Percentiles rank a stretch among this genome's conserved stretches.
Conservation (phyloP, 306 rosid genomes). For the Sesbania bispinosa region DNA sequence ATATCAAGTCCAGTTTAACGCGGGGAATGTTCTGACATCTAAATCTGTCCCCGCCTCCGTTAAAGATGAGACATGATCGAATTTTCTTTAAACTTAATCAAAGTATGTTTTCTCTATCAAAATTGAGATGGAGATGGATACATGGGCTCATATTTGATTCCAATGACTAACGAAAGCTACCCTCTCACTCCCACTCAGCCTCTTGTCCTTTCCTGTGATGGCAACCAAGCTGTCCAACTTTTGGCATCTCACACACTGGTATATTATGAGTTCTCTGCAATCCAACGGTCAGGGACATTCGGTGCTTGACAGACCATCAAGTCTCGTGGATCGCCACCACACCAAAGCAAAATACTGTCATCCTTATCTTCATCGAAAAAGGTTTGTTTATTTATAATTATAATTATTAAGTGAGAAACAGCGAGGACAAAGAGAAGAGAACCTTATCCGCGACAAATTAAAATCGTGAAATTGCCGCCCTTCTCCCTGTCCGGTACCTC, state of each 20-base stretch:
- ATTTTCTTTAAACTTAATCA: too few relatives aligned
- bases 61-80: too few relatives aligned
- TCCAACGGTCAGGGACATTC: background rate
- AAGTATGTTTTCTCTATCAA: too few relatives aligned
- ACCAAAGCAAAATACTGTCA: background rate
- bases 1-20: too few relatives aligned
- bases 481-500: background rate
- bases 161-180: too few relatives aligned
- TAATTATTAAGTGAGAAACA: too few relatives aligned
- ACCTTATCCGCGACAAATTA: slow-evolving; percentile 15
- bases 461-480: slow-evolving; percentile 16
- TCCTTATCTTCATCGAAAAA: slow-evolving; percentile 3
- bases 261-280: background rate
- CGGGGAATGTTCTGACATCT: too few relatives aligned
- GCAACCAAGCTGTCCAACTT: background rate
- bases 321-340: background rate
- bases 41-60: too few relatives aligned
- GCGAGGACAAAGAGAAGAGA: background rate
- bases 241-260: background rate
- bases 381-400: background rate
- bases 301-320: background rate
- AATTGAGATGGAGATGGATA: too few relatives aligned
- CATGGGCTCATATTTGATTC: too few relatives aligned
- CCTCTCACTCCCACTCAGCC: too few relatives aligned
- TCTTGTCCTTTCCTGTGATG: too few relatives aligned